phyloP scores from a whole-genome alignment of 495 filamentous ascomycete species.

The Pseudevernia furfuracea region DNA sequence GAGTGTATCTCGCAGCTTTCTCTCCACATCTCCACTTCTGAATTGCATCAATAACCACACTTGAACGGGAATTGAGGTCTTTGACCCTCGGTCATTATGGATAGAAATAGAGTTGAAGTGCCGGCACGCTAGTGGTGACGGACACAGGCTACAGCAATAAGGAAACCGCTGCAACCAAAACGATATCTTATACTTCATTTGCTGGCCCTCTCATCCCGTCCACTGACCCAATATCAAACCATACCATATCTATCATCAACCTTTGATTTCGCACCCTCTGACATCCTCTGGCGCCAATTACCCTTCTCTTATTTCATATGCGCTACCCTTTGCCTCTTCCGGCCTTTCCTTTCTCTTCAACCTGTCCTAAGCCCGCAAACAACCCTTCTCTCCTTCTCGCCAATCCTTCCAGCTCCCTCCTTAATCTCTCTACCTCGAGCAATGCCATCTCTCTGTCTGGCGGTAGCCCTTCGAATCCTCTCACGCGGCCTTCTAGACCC shows the following conservation, averaged over 20 bases:
- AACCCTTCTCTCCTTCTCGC: conserved; percentile 44
- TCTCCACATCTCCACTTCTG: not conserved
- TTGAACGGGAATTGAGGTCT: not conserved
- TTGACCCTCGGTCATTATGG: not conserved
- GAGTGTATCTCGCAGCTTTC: not conserved
- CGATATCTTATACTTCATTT: not conserved
- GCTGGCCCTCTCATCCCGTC: not conserved
- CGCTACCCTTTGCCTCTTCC: conserved; percentile 1
- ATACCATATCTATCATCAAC: not conserved
- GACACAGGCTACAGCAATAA: not conserved
- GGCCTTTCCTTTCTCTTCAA: conserved; percentile 6
- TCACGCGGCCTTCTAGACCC: conserved; percentile 50
- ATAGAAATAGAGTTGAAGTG: not conserved
- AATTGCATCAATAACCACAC: not conserved
- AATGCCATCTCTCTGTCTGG: conserved; percentile 57
- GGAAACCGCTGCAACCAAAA: not conserved
- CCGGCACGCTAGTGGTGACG: not conserved
- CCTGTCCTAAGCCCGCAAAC: conserved; percentile 6
- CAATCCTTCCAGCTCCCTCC: conserved; percentile 47
- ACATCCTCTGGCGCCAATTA: not conserved
- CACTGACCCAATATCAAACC: not conserved
- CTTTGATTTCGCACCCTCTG: not conserved
- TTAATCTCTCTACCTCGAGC: conserved; percentile 50
- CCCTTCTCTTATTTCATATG: not conserved
- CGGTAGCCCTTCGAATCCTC: conserved; percentile 54